These are phyloP conservation scores for Garcia nutans DNA, from an alignment of 345 rosid species.

Conservation along the genomic window DNA sequence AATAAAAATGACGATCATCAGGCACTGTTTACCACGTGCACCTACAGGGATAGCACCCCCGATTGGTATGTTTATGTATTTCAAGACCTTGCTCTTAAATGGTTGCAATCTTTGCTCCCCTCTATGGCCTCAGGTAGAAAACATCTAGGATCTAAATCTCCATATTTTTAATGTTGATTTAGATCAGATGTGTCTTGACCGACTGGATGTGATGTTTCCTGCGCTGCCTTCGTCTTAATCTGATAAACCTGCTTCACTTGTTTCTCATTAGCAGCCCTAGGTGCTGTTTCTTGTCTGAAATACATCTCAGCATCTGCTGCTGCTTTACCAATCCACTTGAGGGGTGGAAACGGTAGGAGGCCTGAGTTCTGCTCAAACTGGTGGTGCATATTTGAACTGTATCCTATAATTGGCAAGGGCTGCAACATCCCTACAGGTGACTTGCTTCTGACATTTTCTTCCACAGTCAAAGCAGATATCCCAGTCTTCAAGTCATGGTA, in stretches of 20 bases:
- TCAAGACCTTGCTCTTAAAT: neutral
- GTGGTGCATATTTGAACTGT: slow-evolving; percentile 22
- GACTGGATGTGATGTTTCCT: slow-evolving; percentile 26
- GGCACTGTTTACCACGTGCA: neutral
- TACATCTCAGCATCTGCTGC: slow-evolving; percentile 34
- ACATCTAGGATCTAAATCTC: slow-evolving; percentile 1
- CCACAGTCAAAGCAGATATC: slow-evolving; percentile 50
- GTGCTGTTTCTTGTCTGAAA: slow-evolving; percentile 37
- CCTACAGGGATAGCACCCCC: neutral
- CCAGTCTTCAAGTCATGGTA: slow-evolving; percentile 47
- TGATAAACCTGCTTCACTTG: slow-evolving; percentile 57
- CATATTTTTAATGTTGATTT: slow-evolving; percentile 18
- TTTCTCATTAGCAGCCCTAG: slow-evolving; percentile 45
- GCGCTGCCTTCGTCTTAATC: slow-evolving; percentile 40
- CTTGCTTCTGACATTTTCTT: slow-evolving; percentile 46
- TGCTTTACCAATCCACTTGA: slow-evolving; percentile 53
- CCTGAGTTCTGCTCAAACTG: slow-evolving; percentile 42
- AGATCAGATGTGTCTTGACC: neutral
- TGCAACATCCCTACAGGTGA: slow-evolving; percentile 20
- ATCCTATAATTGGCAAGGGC: slow-evolving; percentile 36
- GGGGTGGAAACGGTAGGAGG: slow-evolving; percentile 61
- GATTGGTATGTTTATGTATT: neutral
- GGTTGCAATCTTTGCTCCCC: neutral
- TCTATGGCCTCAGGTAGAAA: neutral
- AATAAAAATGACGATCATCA: neutral